Percentiles rank a stretch among this genome's conserved stretches.
Conservation (phyloP, 2,329 filamentous ascomycete species). For the Alternaria ethzedia region DNA sequence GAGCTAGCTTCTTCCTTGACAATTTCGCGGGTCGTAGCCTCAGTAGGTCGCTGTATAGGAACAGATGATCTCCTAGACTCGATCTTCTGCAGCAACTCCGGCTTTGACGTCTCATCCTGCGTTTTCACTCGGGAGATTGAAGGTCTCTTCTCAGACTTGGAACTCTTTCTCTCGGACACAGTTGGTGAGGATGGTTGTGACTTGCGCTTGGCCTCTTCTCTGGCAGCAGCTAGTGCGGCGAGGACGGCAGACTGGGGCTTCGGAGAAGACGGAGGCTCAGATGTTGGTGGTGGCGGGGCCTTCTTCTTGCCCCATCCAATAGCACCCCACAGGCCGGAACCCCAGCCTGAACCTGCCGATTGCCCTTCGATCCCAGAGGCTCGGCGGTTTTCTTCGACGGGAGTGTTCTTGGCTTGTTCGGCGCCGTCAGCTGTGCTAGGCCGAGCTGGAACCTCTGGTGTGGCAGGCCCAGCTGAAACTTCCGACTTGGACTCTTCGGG, state of each 20-base stretch:
- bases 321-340: slow-evolving; percentile 35
- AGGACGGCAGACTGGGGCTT: slow-evolving; percentile 14
- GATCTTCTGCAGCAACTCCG: slow-evolving; percentile 2
- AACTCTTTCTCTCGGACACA: slow-evolving; percentile 7
- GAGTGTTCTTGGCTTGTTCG: neutral
- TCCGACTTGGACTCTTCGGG: neutral
- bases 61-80: neutral
- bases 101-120: slow-evolving; percentile 3
- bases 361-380: slow-evolving; percentile 12
- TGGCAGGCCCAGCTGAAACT: neutral
- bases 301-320: slow-evolving; percentile 45
- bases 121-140: neutral
- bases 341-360: slow-evolving; percentile 28
- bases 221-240: slow-evolving; percentile 11
- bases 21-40: neutral
- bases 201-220: slow-evolving; percentile 11
- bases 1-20: neutral
- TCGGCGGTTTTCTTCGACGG: slow-evolving; percentile 5
- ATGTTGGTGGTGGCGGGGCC: slow-evolving; percentile 14
- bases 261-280: slow-evolving; percentile 12
- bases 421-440: slow-evolving; percentile 7
- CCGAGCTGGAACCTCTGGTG: neutral
- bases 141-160: slow-evolving; percentile 1
- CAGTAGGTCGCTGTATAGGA: neutral
- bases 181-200: neutral